Percentiles rank a stretch among this genome's conserved stretches.
phyloP scores from a whole-genome alignment of 2,329 filamentous ascomycete genomes.

The Xylariaceae sp. region DNA sequence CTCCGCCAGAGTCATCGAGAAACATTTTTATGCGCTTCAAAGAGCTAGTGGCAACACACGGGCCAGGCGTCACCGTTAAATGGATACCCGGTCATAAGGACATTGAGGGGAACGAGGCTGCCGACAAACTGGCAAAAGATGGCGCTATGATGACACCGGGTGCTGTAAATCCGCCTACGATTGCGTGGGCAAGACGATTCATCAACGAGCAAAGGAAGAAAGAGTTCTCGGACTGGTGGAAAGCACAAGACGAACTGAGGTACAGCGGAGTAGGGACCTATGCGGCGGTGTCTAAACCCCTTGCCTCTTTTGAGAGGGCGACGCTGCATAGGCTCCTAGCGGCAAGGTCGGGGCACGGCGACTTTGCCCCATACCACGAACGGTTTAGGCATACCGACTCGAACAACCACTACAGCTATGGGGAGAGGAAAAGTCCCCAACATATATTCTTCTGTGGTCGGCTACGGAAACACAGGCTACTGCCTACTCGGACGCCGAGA shows the following conservation, averaged over 20 bases:
- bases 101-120: background rate
- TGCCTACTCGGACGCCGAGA: conserved; percentile 6
- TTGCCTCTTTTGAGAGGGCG: background rate
- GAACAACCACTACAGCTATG: background rate
- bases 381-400: background rate
- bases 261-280: background rate
- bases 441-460: conserved; percentile 2
- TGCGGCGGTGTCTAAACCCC: background rate
- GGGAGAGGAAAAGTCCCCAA: conserved; percentile 4
- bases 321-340: background rate
- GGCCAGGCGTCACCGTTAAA: background rate
- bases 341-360: background rate
- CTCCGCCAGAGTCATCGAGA: background rate
- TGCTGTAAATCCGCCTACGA: background rate
- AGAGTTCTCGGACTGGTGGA: background rate
- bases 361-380: background rate
- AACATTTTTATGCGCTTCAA: background rate
- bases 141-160: background rate
- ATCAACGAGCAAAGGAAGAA: background rate
- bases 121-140: background rate
- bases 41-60: background rate
- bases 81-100: background rate
- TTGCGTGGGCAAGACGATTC: background rate
- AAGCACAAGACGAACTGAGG: background rate
- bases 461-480: background rate